Evolutionary conservation across 2,329 filamentous ascomycete species (phyloP), one percentile per base, ranked within the genome.

Genomic region (Tolypocladium capitatum): DNA sequence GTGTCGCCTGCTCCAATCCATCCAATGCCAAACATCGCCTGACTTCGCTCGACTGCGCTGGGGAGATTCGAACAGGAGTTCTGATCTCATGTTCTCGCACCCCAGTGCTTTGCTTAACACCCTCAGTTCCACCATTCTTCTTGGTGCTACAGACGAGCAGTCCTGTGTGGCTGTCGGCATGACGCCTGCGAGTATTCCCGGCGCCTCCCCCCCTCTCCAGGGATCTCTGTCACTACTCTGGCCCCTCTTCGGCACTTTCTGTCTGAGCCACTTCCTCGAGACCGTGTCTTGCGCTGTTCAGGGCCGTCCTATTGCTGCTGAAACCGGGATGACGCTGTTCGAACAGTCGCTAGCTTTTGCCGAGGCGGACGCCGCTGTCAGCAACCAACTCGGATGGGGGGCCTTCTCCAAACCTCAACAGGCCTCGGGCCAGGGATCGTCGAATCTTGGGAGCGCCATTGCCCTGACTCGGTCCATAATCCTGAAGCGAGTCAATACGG

Each of bases 281-380:
- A 92, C 87, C 0, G 68, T 97, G 10, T 84, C 84, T 4, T 94
- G 88, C 63, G 87, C 91, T 10, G 75, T 97, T 7, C 88, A 95
- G 63, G 91, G 91, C 31, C 80, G 85, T 2, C 77, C 80, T 2
- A 78, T 87, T 0, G 79, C 85, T 52, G 84, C 86, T 0, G 92
- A 97, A 66, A 94, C 88, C 1, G 90, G 89, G 18, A 95, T 97
- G 86, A 95, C 90, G 0, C 77, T 96, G 2, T 95, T 97, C 58
- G 92, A 98, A 62, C 90, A 96, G 60, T 96, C 90, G 0, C 73
- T 98, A 9, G 91, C 91, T 2, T 98, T 97, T 67, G 88, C 91
- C 11, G 92, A 98, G 65, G 91, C 91, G 9, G 92, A 98, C 63
- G 84, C 86, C 30, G 85, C 90, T 53, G 82, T 96, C 42, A 83